Base-by-base conservation (phyloP, 345 rosid species). In the Eucalyptus cladocalyx region DNA sequence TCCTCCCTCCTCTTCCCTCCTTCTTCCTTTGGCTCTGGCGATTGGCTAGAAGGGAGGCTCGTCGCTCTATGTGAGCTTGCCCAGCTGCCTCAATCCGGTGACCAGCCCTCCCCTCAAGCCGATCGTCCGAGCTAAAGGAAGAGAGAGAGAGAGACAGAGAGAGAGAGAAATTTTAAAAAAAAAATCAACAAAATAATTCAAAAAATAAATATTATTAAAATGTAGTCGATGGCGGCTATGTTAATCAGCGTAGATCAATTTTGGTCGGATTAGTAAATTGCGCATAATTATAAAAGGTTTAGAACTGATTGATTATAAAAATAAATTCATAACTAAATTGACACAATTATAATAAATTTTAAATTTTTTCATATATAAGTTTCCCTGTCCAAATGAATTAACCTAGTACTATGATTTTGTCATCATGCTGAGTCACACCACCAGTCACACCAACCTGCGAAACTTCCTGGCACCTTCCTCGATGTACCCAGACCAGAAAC, bases 221-320 rank as follows among this genome's bases (percentile, higher is more conserved):
- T 0, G 24, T 53, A 53, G 2, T 19, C 2, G 24, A 7, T 0
- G 1, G 24, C 5, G 2, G 24, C 3, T 7, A 53, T 7, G 24
- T 53, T 0, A 18, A n/a, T n/a, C n/a, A n/a, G n/a, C n/a, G n/a
- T n/a, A n/a, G 8, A 18, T 1, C 9, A 53, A 53, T 53, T 53
- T 53, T 53, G 56, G 2, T 53, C 5, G 10, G 2, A 53, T n/a
- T n/a, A n/a, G n/a, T n/a, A n/a, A n/a, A n/a, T n/a, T 53, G 18
- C 0, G 0, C 0, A 7, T 53, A 53, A 53, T 53, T 3, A 0
- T 19, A 7, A 53, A 53, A 53, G 0, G 0, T 53, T 53, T 1
- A 51, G 1, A 17, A 53, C 24, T 53, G 19, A 53, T 53, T 53
- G 0, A 0, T 19, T 19, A 53, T 3, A 53, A 51, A 53, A 53